Percentiles rank a stretch among this genome's conserved stretches.
Conservation (phyloP, 129 eudicot species). For the Centrapalus pauciflorus region DNA sequence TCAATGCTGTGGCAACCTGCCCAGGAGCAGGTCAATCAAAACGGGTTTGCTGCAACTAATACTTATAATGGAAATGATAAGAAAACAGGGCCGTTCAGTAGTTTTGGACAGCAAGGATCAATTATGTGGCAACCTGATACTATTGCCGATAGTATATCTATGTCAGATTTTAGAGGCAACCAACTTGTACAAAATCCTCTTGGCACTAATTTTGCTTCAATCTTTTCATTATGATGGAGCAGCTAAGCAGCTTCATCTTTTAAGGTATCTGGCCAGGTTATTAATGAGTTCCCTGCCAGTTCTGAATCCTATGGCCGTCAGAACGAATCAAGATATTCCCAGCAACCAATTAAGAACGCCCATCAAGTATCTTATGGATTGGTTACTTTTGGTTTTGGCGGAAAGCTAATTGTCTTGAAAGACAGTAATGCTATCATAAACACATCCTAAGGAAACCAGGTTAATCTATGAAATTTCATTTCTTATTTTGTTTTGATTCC, state of each 20-base stretch:
- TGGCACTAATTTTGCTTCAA: slow-evolving; percentile 25
- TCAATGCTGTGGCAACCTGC: too few relatives aligned
- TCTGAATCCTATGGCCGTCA: slow-evolving; percentile 27
- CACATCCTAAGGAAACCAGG: slow-evolving; percentile 57
- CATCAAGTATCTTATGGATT: slow-evolving; percentile 57
- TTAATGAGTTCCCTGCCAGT: slow-evolving; percentile 31
- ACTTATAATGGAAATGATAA: slow-evolving; percentile 34
- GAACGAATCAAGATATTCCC: slow-evolving; percentile 15
- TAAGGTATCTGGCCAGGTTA: slow-evolving; percentile 38
- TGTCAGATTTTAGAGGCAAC: slow-evolving; percentile 13
- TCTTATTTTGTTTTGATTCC: too few relatives aligned
- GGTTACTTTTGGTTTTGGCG: slow-evolving; percentile 95
- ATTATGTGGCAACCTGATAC: slow-evolving; percentile 38
- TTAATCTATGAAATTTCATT: slow-evolving; percentile 19
- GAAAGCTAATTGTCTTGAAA: slow-evolving; percentile 83
- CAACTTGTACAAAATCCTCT: slow-evolving; percentile 28
- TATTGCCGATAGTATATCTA: slow-evolving; percentile 6
- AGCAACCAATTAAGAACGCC: slow-evolving; percentile 26
- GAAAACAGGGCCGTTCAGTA: slow-evolving; percentile 37
- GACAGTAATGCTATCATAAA: slow-evolving; percentile 33
- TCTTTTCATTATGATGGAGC: slow-evolving; percentile 36
- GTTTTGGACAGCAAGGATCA: slow-evolving; percentile 28
- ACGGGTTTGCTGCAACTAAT: slow-evolving; percentile 36
- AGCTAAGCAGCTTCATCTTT: slow-evolving; percentile 26
- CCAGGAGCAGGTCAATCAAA: slow-evolving; percentile 41